Percentiles rank a stretch among this genome's conserved stretches.
Conservation (phyloP, 306 rosid species). For the Cajanus cajan region DNA sequence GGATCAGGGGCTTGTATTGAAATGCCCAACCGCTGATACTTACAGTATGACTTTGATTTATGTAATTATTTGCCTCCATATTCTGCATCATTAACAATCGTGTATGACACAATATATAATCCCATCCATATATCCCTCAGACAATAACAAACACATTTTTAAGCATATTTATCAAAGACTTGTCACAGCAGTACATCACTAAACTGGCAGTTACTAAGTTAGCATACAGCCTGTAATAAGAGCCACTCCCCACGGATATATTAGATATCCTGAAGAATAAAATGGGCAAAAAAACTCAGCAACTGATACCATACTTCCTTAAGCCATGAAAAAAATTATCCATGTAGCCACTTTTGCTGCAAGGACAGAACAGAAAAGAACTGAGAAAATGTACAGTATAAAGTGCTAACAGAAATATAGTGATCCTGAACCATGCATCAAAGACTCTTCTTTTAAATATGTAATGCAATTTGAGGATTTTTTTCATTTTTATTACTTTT, state of each 20-base stretch:
- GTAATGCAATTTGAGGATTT: not conserved
- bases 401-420: not conserved
- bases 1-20: not conserved
- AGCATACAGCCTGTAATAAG: slow-evolving; percentile 25
- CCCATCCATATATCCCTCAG: slow-evolving; percentile 19
- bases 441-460: not conserved
- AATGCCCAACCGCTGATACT: slow-evolving; percentile 12
- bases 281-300: slow-evolving; percentile 29
- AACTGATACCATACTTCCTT: slow-evolving; percentile 11
- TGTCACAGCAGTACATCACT: slow-evolving; percentile 24
- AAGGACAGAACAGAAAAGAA: slow-evolving; percentile 8
- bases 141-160: slow-evolving; percentile 21
- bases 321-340: slow-evolving; percentile 22
- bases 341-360: slow-evolving; percentile 19
- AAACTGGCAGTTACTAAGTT: slow-evolving; percentile 17
- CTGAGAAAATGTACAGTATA: slow-evolving; percentile 4
- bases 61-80: slow-evolving; percentile 18
- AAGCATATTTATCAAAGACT: slow-evolving; percentile 20
- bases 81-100: slow-evolving; percentile 21
- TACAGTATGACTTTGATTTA: not conserved
- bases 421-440: not conserved
- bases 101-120: slow-evolving; percentile 15
- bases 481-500: not conserved
- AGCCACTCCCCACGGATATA: slow-evolving; percentile 26
- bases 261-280: slow-evolving; percentile 37